Base-by-base conservation (phyloP, 73 alveolate genomes). In the Symbiodinium natans region DNA sequence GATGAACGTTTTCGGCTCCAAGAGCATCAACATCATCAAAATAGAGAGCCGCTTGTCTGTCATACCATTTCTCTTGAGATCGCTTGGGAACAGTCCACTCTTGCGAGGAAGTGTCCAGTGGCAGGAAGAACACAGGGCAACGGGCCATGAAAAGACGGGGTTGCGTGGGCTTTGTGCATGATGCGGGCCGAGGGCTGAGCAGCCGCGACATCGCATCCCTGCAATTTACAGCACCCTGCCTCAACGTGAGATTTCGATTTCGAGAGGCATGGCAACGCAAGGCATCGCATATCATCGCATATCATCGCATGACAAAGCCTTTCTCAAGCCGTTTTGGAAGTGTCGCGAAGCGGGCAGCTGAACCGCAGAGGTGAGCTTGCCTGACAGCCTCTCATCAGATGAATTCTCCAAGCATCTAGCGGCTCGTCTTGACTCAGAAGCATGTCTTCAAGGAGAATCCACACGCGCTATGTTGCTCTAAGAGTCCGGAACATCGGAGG, bases 301-400 rank as follows among this genome's bases (percentile, higher is more conserved):
- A n/a, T n/a, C n/a, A n/a, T n/a, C n/a, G n/a, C n/a, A n/a, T n/a
- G n/a, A n/a, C n/a, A n/a, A n/a, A n/a, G n/a, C n/a, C n/a, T n/a
- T n/a, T n/a, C n/a, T n/a, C n/a, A n/a, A n/a, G n/a, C n/a, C n/a
- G n/a, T n/a, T n/a, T n/a, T n/a, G n/a, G n/a, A n/a, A n/a, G n/a
- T n/a, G n/a, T n/a, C n/a, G n/a, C n/a, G n/a, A n/a, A n/a, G n/a
- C n/a, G n/a, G n/a, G n/a, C n/a, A n/a, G n/a, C n/a, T n/a, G n/a
- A n/a, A n/a, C n/a, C n/a, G n/a, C n/a, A n/a, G n/a, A 90, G 97
- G 97, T 90, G 31, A 34, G 97, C 29, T 73, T 90, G 97, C 97
- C 97, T 11, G 97, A 90, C 25, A 83, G 52, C 97, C 97, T 90
- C 17, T 41, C 97, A 3, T 90, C 97, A 23, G 97, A 90, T 41